Evolutionary conservation across 148 eudicot genomes (phyloP).

Genomic region (Nepenthes gracilis): DNA sequence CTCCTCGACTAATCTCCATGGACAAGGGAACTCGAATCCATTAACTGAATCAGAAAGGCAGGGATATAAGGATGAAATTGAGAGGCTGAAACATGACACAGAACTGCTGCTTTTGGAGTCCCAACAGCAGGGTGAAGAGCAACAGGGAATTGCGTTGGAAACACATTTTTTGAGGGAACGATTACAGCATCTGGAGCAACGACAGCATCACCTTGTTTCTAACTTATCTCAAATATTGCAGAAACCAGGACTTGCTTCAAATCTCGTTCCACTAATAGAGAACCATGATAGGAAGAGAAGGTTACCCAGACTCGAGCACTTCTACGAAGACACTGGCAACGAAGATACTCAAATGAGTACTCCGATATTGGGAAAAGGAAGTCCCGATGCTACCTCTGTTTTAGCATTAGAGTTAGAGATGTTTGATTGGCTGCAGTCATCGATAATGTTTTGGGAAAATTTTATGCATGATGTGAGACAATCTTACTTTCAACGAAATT

Average conservation of each 20-base stretch:
- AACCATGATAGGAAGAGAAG: conserved; percentile 68
- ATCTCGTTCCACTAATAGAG: conserved; percentile 33
- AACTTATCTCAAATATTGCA: conserved; percentile 33
- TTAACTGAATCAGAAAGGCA: conserved; percentile 57
- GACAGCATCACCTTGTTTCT: conserved; percentile 35
- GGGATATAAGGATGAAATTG: conserved; percentile 46
- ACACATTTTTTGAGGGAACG: conserved; percentile 32
- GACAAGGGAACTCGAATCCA: conserved; percentile 34
- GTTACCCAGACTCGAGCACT: conserved; percentile 26
- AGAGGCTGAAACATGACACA: conserved; percentile 40
- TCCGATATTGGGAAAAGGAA: conserved; percentile 19
- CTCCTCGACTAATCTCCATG: conserved; percentile 40
- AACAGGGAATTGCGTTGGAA: conserved; percentile 27
- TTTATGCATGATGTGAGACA: conserved; percentile 23
- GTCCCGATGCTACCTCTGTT: conserved; percentile 20
- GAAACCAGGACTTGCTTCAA: conserved; percentile 34
- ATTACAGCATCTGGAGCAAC: conserved; percentile 33
- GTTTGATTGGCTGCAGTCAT: conserved; percentile 51
- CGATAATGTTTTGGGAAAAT: conserved; percentile 58
- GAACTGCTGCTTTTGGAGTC: conserved; percentile 39
- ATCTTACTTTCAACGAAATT: conserved; percentile 12
- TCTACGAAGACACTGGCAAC: conserved; percentile 22
- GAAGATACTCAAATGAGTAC: conserved; percentile 20
- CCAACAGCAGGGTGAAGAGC: conserved; percentile 39
- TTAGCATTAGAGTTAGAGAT: conserved; percentile 30